Conservation (phyloP, 805 yeast genomes). For the Schizosaccharomyces cryophilus region DNA sequence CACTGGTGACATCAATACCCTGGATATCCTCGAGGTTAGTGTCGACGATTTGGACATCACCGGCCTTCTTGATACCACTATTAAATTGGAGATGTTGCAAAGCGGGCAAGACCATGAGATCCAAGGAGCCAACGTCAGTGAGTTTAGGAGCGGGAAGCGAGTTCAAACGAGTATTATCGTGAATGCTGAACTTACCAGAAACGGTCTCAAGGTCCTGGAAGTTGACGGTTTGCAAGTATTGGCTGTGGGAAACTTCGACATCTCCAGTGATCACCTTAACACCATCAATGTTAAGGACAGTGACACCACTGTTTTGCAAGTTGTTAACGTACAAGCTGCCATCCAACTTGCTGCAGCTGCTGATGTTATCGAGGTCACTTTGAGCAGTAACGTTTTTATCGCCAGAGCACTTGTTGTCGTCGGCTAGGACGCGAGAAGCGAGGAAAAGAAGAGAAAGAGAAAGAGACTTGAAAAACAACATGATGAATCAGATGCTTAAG, state of each 20-base stretch:
- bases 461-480: not conserved
- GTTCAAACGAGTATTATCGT: slow-evolving; percentile 18
- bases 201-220: slow-evolving; percentile 63
- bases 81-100: slow-evolving; percentile 1
- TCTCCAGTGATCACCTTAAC: slow-evolving; percentile 60
- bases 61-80: not conserved
- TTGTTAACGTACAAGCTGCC: slow-evolving; percentile 46
- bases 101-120: not conserved
- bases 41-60: not conserved
- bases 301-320: slow-evolving; percentile 17
- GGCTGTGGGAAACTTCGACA: slow-evolving; percentile 40
- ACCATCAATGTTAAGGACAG: slow-evolving; percentile 33
- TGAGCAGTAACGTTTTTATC: slow-evolving; percentile 59
- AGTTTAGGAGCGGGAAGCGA: not conserved
- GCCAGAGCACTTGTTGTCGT: slow-evolving; percentile 7
- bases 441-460: not conserved
- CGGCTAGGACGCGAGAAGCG: not conserved
- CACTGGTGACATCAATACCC: slow-evolving; percentile 29
- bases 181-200: slow-evolving; percentile 41
- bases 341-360: slow-evolving; percentile 52
- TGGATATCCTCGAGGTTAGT: not conserved
- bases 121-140: not conserved
- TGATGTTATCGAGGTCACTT: slow-evolving; percentile 45
- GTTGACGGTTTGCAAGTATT: slow-evolving; percentile 33
- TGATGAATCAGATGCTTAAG: not conserved